A percentile compares a stretch with the other conserved stretches of the same genome.
phyloP scores from a whole-genome alignment of 768 basidiomycete genomes.

The Amanita fuliginea region DNA sequence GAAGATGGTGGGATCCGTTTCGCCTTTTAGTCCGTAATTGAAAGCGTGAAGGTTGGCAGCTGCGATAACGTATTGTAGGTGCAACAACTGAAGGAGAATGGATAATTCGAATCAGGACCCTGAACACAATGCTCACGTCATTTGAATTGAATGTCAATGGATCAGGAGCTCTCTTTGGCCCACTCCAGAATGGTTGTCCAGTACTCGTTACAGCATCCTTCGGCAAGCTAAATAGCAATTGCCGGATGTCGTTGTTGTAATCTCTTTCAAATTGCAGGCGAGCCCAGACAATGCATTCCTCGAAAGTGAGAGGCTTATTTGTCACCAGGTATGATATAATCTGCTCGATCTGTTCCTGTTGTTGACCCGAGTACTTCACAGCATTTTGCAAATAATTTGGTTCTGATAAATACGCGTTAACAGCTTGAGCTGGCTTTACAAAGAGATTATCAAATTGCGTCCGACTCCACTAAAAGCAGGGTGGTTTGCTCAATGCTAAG shows the following conservation, averaged over 20 bases:
- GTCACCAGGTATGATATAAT: conserved; percentile 85
- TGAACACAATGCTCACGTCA: conserved; percentile 50
- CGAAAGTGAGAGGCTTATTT: conserved; percentile 89
- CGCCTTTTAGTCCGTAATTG: conserved; percentile 95
- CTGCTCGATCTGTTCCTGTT: conserved; percentile 81
- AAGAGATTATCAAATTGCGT: conserved; percentile 88
- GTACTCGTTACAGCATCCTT: conserved; percentile 87
- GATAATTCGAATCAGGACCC: conserved; percentile 5
- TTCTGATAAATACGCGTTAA: conserved; percentile 94
- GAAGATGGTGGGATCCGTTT: conserved; percentile 69
- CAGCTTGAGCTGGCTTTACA: conserved; percentile 87
- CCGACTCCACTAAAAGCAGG: conserved; percentile 68
- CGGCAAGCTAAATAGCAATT: conserved; percentile 87
- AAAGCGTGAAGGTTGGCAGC: conserved; percentile 95
- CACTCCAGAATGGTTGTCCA: conserved; percentile 98
- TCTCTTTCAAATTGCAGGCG: conserved; percentile 90
- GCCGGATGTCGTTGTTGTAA: conserved; percentile 88
- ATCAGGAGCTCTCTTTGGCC: conserved; percentile 95
- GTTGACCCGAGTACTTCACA: conserved; percentile 86
- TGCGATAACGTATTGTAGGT: conserved; percentile 82
- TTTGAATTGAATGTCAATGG: conserved; percentile 76
- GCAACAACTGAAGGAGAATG: conserved; percentile 47
- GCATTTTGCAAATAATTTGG: conserved; percentile 90
- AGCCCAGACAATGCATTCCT: conserved; percentile 97
- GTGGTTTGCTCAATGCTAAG: neutral